Evolutionary conservation across 2,329 filamentous ascomycete species (phyloP).

Genomic region (Penicillium sp.): DNA sequence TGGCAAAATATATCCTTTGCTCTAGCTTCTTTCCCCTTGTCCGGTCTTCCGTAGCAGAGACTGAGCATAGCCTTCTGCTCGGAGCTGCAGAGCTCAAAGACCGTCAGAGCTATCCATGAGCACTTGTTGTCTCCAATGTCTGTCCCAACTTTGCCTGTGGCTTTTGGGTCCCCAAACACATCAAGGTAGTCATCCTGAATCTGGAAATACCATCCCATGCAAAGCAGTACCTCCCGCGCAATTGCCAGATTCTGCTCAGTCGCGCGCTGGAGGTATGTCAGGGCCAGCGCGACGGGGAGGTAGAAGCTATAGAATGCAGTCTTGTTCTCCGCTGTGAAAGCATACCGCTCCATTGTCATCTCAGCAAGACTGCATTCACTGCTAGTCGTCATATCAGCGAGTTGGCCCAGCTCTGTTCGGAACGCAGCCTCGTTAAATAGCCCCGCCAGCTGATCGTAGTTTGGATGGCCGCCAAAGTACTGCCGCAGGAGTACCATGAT

Average conservation of each 20-base stretch:
- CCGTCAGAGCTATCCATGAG: conserved; percentile 97
- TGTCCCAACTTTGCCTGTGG: conserved; percentile 97
- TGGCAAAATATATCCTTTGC: conserved; percentile 79
- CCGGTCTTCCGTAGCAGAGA: conserved; percentile 76
- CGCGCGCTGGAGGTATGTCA: conserved; percentile 81
- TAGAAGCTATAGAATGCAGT: conserved; percentile 99
- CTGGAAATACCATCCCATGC: conserved; percentile 98
- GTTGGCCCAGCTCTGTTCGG: conserved; percentile 94
- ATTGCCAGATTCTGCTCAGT: conserved; percentile 86
- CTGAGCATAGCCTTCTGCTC: conserved; percentile 88
- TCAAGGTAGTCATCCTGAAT: conserved; percentile 98
- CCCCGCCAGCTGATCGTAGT: conserved; percentile 88
- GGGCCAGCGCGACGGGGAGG: conserved; percentile 86
- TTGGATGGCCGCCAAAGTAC: conserved; percentile 82
- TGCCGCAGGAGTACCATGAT: conserved; percentile 94
- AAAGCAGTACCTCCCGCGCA: conserved; percentile 88
- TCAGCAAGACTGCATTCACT: conserved; percentile 79
- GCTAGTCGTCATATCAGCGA: conserved; percentile 91
- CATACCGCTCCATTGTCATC: conserved; percentile 71
- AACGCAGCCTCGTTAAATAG: conserved; percentile 92
- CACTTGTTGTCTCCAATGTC: conserved; percentile 99
- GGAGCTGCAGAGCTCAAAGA: conserved; percentile 73
- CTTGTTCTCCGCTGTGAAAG: conserved; percentile 99
- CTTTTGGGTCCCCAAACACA: conserved; percentile 88
- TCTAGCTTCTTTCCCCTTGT: too few species aligned